These are phyloP conservation scores for Dichomitus squalens DNA, from an alignment of 1,284 basidiomycete genomes.

Conservation along the genomic window DNA sequence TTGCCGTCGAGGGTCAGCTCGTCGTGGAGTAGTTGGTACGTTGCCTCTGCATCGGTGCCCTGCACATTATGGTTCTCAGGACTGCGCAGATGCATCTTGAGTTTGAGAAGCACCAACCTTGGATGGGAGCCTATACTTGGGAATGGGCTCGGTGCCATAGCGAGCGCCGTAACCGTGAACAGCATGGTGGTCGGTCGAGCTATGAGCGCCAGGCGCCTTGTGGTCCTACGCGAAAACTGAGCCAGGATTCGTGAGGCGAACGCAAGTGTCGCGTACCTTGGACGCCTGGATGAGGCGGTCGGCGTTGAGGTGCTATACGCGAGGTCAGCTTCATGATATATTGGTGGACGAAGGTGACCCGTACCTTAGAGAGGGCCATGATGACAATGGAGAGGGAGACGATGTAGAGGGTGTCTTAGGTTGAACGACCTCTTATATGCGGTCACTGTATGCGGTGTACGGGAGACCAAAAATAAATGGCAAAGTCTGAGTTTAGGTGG, in stretches of 20 bases:
- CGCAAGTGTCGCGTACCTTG: constrained; percentile 40
- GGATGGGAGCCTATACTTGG: constrained; percentile 68
- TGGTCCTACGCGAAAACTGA: constrained; percentile 37
- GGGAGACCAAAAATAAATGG: constrained; percentile 8
- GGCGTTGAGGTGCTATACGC: constrained; percentile 61
- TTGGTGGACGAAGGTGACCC: not conserved
- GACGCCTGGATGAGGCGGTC: constrained; percentile 60
- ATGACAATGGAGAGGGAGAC: constrained; percentile 20
- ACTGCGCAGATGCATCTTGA: not conserved
- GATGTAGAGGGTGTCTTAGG: not conserved
- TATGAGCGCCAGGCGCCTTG: constrained; percentile 39
- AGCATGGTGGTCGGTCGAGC: constrained; percentile 36
- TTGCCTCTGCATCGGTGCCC: constrained; percentile 57
- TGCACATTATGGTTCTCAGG: constrained; percentile 21
- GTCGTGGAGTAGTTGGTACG: constrained; percentile 85
- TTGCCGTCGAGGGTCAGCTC: constrained; percentile 83
- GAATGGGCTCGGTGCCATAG: constrained; percentile 64
- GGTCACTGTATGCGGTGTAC: too few relatives aligned
- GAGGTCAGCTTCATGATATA: not conserved
- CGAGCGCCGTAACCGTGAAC: constrained; percentile 61
- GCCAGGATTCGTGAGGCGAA: not conserved
- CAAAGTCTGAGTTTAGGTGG: not conserved
- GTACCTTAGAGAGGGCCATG: constrained; percentile 59
- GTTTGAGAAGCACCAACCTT: constrained; percentile 38
- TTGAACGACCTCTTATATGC: constrained; percentile 5